Evolutionary conservation across 495 filamentous ascomycete species (phyloP), one percentile per base, ranked within the genome.

Genomic region (Penicillium pulvis): DNA sequence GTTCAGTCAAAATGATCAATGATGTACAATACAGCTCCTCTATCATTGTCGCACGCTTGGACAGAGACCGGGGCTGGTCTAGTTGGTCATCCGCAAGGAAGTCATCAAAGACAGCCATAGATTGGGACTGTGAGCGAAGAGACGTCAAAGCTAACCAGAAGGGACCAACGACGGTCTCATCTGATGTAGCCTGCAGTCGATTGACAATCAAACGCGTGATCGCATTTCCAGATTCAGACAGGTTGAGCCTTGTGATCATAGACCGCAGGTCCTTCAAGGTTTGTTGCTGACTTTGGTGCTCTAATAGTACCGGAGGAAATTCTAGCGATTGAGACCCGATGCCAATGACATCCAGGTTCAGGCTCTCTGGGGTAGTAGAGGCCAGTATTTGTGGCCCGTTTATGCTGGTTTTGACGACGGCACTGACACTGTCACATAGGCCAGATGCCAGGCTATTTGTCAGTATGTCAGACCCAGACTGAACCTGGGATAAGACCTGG

Each of bases 91-190:
- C 65, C 6, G 65, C 67, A 8, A 96, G 75, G 58, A 93, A 87
- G 31, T 88, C 84, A 43, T 91, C 90, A 4, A 90, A 70, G 41
- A 79, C 78, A 47, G 79, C 68, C 1, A 77, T 73, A 5, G 71
- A 59, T 23, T 80, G 74, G 5, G 80, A 73, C 35, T 55, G 64
- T 24, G 82, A 70, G 62, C 83, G 84, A 36, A 95, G 71, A 8
- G 94, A 77, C 43, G 88, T 85, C 54, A 92, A 82, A 1, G 88
- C 81, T 10, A 98, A 78, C 95, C 95, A 98, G 65, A 93, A 85
- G 12, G 86, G 87, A 16, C 91, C 84, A 35, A 94, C 61, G 44
- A 83, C 77, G 11, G 82, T 77, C 17, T 79, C 70, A 5, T 83
- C 84, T 10, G 80, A 75, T 10, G 78, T 76, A 49, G 79, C 75